These are phyloP conservation scores for Termitomyces sp. DNA, from an alignment of 768 basidiomycete species.

Conservation along the genomic window DNA sequence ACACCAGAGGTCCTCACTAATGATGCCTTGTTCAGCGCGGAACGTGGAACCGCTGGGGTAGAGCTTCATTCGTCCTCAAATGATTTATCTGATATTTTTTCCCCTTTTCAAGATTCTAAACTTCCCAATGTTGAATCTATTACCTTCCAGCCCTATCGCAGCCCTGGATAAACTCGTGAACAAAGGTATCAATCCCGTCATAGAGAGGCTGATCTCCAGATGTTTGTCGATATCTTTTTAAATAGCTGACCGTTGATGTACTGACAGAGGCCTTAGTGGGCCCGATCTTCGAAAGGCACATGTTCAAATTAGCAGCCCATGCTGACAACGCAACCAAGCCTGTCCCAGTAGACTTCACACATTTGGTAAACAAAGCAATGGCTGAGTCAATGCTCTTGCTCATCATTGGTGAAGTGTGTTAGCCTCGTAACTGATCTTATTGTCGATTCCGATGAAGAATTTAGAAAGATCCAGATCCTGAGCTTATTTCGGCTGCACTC, in stretches of 20 bases:
- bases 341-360: neutral
- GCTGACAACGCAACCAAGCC: neutral
- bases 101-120: neutral
- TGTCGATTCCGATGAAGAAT: neutral
- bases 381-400: slow-evolving; percentile 8
- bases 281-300: slow-evolving; percentile 1
- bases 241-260: neutral
- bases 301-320: slow-evolving; percentile 1
- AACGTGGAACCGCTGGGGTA: slow-evolving; percentile 8
- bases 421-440: neutral
- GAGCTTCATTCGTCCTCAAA: neutral
- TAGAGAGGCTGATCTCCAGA: neutral
- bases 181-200: slow-evolving; percentile 1
- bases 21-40: slow-evolving; percentile 6
- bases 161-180: slow-evolving; percentile 5
- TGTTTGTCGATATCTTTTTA: neutral
- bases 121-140: neutral
- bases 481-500: slow-evolving; percentile 5
- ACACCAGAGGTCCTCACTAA: slow-evolving; percentile 1
- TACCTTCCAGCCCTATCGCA: slow-evolving; percentile 1
- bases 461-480: slow-evolving; percentile 1
- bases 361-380: slow-evolving; percentile 3
- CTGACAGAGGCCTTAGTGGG: neutral
- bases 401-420: slow-evolving; percentile 6
- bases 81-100: neutral